Evolutionary conservation across 805 yeast genomes (phyloP).

Genomic region (Groenewaldozyma tartarivorans): DNA sequence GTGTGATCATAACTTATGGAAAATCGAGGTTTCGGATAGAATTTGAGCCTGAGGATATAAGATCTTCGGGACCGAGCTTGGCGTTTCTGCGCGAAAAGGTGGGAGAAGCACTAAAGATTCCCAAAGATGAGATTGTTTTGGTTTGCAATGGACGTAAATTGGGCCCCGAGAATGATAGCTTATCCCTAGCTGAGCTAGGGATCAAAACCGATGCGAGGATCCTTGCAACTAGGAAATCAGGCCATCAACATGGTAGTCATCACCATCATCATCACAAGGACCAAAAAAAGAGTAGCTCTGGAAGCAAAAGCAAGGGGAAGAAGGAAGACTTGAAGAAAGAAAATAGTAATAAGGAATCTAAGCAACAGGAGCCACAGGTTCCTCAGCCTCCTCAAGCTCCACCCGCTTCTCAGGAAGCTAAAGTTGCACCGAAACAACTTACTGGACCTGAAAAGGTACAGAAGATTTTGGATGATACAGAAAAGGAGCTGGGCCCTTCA

Average conservation of each 20-base stretch:
- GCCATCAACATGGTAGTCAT: not conserved
- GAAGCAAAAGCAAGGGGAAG: conserved; percentile 5
- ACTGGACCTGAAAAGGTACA: conserved; percentile 17
- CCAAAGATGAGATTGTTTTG: conserved; percentile 7
- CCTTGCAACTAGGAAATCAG: conserved; percentile 9
- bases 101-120: conserved; percentile 41
- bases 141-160: conserved; percentile 19
- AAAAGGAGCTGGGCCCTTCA: conserved; percentile 21
- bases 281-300: not conserved
- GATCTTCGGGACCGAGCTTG: conserved; percentile 44
- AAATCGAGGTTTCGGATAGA: conserved; percentile 16
- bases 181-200: conserved; percentile 40
- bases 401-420: conserved; percentile 14
- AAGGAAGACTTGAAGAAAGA: conserved; percentile 6
- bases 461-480: conserved; percentile 17
- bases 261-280: not conserved
- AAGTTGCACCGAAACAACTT: not conserved
- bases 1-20: not conserved
- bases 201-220: conserved; percentile 45
- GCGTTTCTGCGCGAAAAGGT: conserved; percentile 50
- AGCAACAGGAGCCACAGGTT: not conserved
- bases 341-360: conserved; percentile 3
- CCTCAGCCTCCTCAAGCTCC: conserved; percentile 10
- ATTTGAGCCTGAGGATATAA: conserved; percentile 17
- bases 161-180: conserved; percentile 31